Base-by-base conservation (phyloP, 768 basidiomycete species). In the Boletus reticulatus region DNA sequence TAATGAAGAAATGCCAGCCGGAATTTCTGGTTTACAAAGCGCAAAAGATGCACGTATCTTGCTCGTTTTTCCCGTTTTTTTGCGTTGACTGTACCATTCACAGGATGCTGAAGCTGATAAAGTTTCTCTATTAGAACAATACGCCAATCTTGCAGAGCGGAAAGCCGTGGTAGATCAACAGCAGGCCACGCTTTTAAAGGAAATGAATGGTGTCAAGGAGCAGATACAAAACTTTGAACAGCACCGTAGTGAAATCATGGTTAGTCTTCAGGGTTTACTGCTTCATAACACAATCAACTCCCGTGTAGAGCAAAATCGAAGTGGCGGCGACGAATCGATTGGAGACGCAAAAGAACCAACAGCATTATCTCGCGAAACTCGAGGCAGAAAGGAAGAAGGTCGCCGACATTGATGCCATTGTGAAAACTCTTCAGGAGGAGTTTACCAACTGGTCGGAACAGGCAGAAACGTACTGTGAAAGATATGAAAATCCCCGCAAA, bases 1-100 rank as follows among this genome's bases (percentile, higher is more conserved):
- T 13, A 88, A 87, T 53, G 86, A 89, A 19, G 87, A 88, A 13
- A 73, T 87, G 67, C 86, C 88, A 2, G 81, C 80, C 8, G 79
- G 80, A 61, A 75, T 89, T n/a, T 74, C 79, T 20, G 80, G 78
- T 14, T 72, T 89, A 14, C 75, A 85, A 55, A 75, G 70, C 12
- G 81, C 78, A 6, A 81, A 83, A 65, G 67, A 76, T 61, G 88
- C 85, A 61, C 29, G 79, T 66, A 31, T 54, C 36, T 20, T 31
- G 31, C 29, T 20, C 32, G 13, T 42, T 56, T 22, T 29, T 12
- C 39, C 6, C 12, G 13, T 12, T 41, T n/a, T n/a, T 34, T 45
- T 12, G 17, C 43, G 19, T 43, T 52, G 39, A 59, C 46, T 53
- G 57, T 31, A 20, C 20, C 41, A 43, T 46, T 29, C 43, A 38